Evolutionary conservation across 73 alveolate species (phyloP).

Genomic region (Stentor coeruleus): DNA sequence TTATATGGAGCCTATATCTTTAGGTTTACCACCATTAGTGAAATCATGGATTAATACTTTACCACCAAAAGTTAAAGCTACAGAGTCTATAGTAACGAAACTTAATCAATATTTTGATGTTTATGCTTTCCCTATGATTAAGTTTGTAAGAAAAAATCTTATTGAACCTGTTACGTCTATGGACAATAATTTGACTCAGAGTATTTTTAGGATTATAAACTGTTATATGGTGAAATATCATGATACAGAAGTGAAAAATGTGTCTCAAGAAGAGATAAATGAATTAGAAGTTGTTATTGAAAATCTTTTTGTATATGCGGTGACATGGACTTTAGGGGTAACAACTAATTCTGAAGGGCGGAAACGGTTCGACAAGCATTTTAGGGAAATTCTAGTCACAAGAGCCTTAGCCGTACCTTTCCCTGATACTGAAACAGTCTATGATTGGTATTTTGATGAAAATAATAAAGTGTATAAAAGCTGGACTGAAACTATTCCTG

Average conservation of each 20-base stretch:
- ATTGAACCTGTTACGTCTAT: conserved; percentile 76
- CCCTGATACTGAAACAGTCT: conserved; percentile 65
- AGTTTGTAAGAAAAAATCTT: conserved; percentile 61
- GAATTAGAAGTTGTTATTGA: conserved; percentile 72
- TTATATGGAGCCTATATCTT: conserved; percentile 32
- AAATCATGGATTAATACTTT: conserved; percentile 82
- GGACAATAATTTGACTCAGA: conserved; percentile 66
- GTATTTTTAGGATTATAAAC: conserved; percentile 79
- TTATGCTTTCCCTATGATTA: conserved; percentile 72
- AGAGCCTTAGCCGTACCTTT: conserved; percentile 30
- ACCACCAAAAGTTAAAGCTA: conserved; percentile 70
- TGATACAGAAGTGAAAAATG: conserved; percentile 89
- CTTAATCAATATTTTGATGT: conserved; percentile 62
- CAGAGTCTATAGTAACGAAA: conserved; percentile 54
- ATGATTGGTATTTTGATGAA: conserved; percentile 73
- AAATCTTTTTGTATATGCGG: conserved; percentile 71
- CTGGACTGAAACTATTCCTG: conserved; percentile 84
- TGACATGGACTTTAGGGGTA: conserved; percentile 87
- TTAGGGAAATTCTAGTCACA: conserved; percentile 44
- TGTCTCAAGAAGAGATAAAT: conserved; percentile 81
- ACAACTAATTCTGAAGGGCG: conserved; percentile 94
- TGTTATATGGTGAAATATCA: conserved; percentile 71
- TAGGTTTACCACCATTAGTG: conserved; percentile 78
- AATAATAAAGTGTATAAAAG: conserved; percentile 71
- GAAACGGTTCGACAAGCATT: conserved; percentile 68